Conservation (phyloP, 495 filamentous ascomycete species). For the Penicillium lagena region DNA sequence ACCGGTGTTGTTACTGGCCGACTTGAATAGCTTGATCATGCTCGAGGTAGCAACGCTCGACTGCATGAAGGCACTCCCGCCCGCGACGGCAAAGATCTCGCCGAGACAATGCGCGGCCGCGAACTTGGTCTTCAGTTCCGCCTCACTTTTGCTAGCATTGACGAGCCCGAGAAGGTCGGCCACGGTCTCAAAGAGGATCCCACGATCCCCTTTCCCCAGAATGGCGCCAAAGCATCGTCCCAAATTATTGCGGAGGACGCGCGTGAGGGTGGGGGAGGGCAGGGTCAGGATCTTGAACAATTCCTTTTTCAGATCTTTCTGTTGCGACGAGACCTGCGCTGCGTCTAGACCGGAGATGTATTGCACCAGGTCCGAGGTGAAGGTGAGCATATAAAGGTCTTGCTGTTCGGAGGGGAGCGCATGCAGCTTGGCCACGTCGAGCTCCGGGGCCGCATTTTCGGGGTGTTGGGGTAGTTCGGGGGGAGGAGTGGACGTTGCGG, state of each 20-base stretch:
- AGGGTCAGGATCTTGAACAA: constrained; percentile 86
- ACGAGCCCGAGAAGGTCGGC: constrained; percentile 78
- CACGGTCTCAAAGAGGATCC: constrained; percentile 86
- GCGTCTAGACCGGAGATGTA: constrained; percentile 68
- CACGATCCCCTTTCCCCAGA: constrained; percentile 82
- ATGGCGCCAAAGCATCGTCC: constrained; percentile 79
- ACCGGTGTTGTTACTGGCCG: constrained; percentile 72
- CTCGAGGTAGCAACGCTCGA: constrained; percentile 66
- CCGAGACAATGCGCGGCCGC: constrained; percentile 86
- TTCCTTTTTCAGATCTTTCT: constrained; percentile 84
- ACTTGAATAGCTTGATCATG: constrained; percentile 73
- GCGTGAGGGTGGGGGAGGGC: constrained; percentile 74
- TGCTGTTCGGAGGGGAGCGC: constrained; percentile 91
- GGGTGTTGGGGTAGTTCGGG: constrained; percentile 1
- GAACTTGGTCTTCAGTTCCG: constrained; percentile 70
- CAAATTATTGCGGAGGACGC: constrained; percentile 83
- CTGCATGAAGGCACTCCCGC: constrained; percentile 86
- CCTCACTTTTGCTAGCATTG: constrained; percentile 72
- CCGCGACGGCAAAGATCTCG: constrained; percentile 80
- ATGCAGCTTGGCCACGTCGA: constrained; percentile 84
- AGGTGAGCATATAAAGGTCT: constrained; percentile 86
- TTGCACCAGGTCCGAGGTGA: constrained; percentile 74
- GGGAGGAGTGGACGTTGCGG: no score
- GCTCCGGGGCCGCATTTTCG: constrained; percentile 46
- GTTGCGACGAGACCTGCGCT: constrained; percentile 77